Percentiles rank a stretch among this genome's conserved stretches.
Evolutionary conservation across 768 basidiomycete species (phyloP).

Genomic region (Fistulinella prunicolor): DNA sequence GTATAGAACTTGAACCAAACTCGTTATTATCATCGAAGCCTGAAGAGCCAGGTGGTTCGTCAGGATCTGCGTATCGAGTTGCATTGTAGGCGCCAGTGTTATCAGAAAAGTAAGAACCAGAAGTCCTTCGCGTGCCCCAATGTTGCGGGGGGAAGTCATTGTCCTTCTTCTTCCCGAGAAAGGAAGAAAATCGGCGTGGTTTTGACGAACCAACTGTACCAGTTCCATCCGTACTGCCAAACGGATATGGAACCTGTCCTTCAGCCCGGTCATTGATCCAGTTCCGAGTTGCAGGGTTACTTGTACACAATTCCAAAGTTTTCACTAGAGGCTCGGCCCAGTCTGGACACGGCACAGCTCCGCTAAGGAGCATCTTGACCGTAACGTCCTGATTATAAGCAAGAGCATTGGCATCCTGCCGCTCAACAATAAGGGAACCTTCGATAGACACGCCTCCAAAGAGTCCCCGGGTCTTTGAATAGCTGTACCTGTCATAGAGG

Average conservation of each 20-base stretch:
- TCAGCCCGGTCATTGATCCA: conserved; percentile 61
- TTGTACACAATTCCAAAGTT: conserved; percentile 70
- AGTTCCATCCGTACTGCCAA: conserved; percentile 28
- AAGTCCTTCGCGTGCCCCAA: conserved; percentile 52
- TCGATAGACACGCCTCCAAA: conserved; percentile 90
- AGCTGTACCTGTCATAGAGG: conserved; percentile 63
- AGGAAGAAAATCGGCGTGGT: conserved; percentile 29
- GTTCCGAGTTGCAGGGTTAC: conserved; percentile 59
- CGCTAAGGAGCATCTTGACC: conserved; percentile 77
- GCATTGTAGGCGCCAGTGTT: conserved; percentile 13
- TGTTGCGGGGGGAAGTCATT: conserved; percentile 58
- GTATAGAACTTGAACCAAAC: conserved; percentile 39
- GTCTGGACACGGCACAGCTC: conserved; percentile 64
- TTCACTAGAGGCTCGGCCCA: conserved; percentile 79
- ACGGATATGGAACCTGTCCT: conserved; percentile 50
- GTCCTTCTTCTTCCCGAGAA: conserved; percentile 41
- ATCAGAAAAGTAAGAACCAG: conserved; percentile 56
- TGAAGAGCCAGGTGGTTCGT: conserved; percentile 16
- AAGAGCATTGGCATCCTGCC: conserved; percentile 86
- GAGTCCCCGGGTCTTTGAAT: conserved; percentile 88
- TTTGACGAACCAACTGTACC: conserved; percentile 33
- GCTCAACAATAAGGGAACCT: conserved; percentile 89
- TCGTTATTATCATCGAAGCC: conserved; percentile 45
- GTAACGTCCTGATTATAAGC: conserved; percentile 78
- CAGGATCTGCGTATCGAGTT: conserved; percentile 31